Evolutionary conservation across 257 asterid species (phyloP).

Genomic region (Solanum chilense): DNA sequence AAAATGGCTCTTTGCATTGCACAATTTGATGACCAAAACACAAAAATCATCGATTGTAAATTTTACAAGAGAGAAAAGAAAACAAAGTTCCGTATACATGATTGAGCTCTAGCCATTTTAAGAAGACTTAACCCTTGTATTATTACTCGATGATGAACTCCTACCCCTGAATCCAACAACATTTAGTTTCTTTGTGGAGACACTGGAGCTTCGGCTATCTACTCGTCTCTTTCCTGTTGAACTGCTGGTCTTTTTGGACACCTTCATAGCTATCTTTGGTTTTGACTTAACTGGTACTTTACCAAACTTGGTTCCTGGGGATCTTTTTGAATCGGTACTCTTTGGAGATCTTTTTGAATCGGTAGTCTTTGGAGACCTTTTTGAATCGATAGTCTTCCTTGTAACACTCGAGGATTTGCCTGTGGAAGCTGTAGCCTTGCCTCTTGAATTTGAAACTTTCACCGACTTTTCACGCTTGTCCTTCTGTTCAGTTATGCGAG

Average conservation of each 20-base stretch:
- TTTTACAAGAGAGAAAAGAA: not conserved
- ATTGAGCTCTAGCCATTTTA: slow-evolving; percentile 6
- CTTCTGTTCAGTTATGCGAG: slow-evolving; percentile 61
- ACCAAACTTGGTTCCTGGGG: slow-evolving; percentile 16
- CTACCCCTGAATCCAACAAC: slow-evolving; percentile 96
- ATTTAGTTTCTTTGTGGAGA: slow-evolving; percentile 49
- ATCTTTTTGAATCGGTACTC: not conserved
- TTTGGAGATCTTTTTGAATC: not conserved
- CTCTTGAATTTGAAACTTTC: slow-evolving; percentile 31
- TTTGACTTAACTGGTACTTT: slow-evolving; percentile 22
- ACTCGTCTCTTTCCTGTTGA: slow-evolving; percentile 28
- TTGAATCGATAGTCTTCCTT: slow-evolving; percentile 18
- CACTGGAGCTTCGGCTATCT: slow-evolving; percentile 17
- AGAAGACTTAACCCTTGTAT: slow-evolving; percentile 22
- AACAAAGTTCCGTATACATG: not conserved
- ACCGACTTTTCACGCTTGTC: slow-evolving; percentile 41
- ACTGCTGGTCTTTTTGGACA: slow-evolving; percentile 19
- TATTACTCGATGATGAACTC: slow-evolving; percentile 24
- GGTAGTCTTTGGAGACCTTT: not conserved
- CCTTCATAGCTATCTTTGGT: slow-evolving; percentile 23
- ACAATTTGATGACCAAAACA: not conserved
- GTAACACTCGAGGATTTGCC: slow-evolving; percentile 22
- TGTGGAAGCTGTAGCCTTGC: slow-evolving; percentile 20
- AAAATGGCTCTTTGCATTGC: not conserved
- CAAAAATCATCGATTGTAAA: not conserved